These are phyloP conservation scores for Pleurotus sapidus DNA, from an alignment of 768 basidiomycete species.

Conservation along the genomic window DNA sequence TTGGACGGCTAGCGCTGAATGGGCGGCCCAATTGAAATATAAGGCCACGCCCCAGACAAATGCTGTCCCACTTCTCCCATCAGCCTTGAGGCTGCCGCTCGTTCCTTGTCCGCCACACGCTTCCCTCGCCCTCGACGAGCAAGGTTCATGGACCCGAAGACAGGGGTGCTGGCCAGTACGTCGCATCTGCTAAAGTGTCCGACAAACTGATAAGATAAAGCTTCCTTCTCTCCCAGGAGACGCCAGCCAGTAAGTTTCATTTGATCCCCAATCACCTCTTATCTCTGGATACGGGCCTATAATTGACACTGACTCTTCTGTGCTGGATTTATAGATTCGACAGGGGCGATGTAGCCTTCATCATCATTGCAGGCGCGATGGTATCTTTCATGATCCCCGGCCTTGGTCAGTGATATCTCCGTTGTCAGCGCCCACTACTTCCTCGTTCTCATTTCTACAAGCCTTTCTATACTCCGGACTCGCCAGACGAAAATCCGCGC, in stretches of 20 bases:
- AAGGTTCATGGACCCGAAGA: neutral
- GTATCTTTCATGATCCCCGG: conserved; percentile 80
- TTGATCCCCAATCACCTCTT: neutral
- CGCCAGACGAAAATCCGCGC: conserved; percentile 62
- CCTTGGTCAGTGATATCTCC: conserved; percentile 40
- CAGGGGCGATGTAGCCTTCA: conserved; percentile 69
- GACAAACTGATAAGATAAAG: neutral
- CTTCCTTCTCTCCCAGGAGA: conserved; percentile 3
- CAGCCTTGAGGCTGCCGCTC: no score
- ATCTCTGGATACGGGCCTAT: neutral
- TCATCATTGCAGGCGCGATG: conserved; percentile 64
- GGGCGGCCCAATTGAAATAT: neutral
- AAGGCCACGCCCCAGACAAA: neutral
- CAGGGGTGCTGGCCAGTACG: conserved; percentile 1
- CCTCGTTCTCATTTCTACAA: conserved; percentile 19
- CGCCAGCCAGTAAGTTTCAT: conserved; percentile 1
- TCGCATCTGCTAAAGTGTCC: neutral
- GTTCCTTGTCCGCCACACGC: no score
- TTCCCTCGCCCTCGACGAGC: no score
- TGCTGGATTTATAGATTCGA: conserved; percentile 46
- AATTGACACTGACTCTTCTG: neutral
- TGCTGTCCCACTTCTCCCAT: neutral
- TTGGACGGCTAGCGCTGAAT: neutral
- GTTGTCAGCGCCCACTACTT: neutral
- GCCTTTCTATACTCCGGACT: conserved; percentile 76